phyloP scores from a whole-genome alignment of 306 rosid genomes.

The Medicago lupulina region DNA sequence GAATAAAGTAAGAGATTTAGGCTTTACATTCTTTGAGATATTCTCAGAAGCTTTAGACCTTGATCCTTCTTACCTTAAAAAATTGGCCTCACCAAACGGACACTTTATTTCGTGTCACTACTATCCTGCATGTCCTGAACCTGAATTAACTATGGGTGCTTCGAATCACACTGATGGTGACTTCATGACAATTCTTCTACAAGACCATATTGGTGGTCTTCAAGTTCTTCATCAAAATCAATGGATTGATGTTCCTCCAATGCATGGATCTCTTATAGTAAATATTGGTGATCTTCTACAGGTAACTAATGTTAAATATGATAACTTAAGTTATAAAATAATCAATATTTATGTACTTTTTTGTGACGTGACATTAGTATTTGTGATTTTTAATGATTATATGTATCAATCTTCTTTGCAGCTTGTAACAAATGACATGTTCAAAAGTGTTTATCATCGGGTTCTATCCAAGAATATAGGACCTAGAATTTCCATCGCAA shows the following conservation, averaged over 20 bases:
- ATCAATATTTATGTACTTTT: not conserved
- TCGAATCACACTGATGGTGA: slow-evolving; percentile 42
- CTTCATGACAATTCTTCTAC: slow-evolving; percentile 54
- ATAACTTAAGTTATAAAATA: not conserved
- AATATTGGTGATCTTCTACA: slow-evolving; percentile 47
- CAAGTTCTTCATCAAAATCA: slow-evolving; percentile 39
- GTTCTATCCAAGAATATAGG: not conserved
- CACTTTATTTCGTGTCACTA: slow-evolving; percentile 36
- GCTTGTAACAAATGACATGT: slow-evolving; percentile 6
- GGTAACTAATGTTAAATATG: not conserved
- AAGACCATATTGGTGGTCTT: slow-evolving; percentile 60
- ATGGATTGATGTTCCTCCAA: slow-evolving; percentile 24
- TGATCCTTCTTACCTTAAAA: slow-evolving; percentile 3
- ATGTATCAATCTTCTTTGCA: not conserved
- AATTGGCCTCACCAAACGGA: not conserved
- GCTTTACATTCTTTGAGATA: slow-evolving; percentile 36
- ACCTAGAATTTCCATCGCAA: not conserved
- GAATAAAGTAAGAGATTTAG: slow-evolving; percentile 38
- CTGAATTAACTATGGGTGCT: slow-evolving; percentile 44
- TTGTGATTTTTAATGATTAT: not conserved
- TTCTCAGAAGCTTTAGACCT: slow-evolving; percentile 47
- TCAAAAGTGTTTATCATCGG: slow-evolving; percentile 1
- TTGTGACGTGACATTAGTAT: not conserved
- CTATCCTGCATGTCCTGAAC: slow-evolving; percentile 53
- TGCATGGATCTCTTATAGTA: slow-evolving; percentile 40